Base-by-base conservation (phyloP, 2,329 filamentous ascomycete genomes). In the Eutypa lata region DNA sequence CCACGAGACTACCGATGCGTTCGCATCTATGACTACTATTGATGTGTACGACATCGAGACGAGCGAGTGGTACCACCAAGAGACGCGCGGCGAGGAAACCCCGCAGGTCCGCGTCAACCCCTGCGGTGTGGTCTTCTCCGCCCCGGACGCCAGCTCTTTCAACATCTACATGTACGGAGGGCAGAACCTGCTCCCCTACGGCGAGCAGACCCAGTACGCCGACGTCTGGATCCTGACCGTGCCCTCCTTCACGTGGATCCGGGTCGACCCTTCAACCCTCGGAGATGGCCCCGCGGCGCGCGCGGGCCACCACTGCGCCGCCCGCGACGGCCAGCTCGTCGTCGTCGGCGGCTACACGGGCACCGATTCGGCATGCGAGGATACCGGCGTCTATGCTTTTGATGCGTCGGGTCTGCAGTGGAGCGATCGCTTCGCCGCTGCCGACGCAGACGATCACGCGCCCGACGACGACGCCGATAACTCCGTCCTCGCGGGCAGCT, bases 161-260 rank as follows among this genome's bases (percentile, higher is more conserved):
- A 88, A 91, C 63, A 79, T 92, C 44, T 90, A 91, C 70, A 80
- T 91, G 72, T 91, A 88, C 63, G 89, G 87, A 13, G 89, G 89
- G 0, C 89, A 91, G 65, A 88, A 89, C 58, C 74, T 91, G 1
- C 76, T 82, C 24, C 87, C 88, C 1, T 80, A 77, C 54, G 84
- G 71, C 51, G 66, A 72, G 31, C 79, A 82, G 65, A 74, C 68
- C 0, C 79, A 82, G 61, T 89, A 90, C 67, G 80, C 84, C 24
- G 87, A 91, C 62, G 83, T 89, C 74, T 90, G 86, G 82, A 89
- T 90, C 56, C 73, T 91, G 26, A 87, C 86, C 3, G 77, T 91
- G 28, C 88, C 88, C 0, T 81, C 83, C 0, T 91, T 91, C 65
- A 87, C 83, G 7, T 90, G 87, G 88, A 84, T 90, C 53, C 68